These are phyloP conservation scores for Xenoacremonium recifei DNA, from an alignment of 2,329 filamentous ascomycete species.

Conservation along the genomic window DNA sequence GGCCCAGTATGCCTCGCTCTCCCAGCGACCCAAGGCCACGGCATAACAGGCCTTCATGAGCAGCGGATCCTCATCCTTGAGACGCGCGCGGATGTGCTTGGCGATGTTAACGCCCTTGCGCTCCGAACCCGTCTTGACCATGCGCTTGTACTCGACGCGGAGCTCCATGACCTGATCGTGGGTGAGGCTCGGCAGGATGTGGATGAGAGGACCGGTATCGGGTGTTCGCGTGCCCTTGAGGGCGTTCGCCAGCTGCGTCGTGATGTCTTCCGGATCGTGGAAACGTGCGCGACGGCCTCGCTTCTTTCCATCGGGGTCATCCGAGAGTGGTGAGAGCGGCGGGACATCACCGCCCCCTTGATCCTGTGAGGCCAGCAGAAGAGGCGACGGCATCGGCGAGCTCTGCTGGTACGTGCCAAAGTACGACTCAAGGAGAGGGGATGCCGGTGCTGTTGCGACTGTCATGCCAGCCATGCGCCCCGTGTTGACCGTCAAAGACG, in stretches of 20 bases:
- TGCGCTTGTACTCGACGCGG: slow-evolving; percentile 84
- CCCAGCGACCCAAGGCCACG: slow-evolving; percentile 85
- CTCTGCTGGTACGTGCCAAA: slow-evolving; percentile 91
- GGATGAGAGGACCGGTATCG: slow-evolving; percentile 70
- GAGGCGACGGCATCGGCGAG: slow-evolving; percentile 88
- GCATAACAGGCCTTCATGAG: slow-evolving; percentile 92
- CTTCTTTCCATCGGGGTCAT: slow-evolving; percentile 43
- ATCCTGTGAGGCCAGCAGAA: slow-evolving; percentile 51
- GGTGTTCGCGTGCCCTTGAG: slow-evolving; percentile 65
- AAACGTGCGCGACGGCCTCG: slow-evolving; percentile 66
- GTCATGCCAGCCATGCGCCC: slow-evolving; percentile 41
- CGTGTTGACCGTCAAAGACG: slow-evolving; percentile 49
- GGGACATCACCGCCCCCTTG: slow-evolving; percentile 54
- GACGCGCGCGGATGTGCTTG: slow-evolving; percentile 75
- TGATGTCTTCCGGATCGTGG: slow-evolving; percentile 81
- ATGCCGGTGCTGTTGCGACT: slow-evolving; percentile 64
- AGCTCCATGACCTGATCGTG: slow-evolving; percentile 87
- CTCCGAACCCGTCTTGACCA: slow-evolving; percentile 74
- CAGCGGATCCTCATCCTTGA: slow-evolving; percentile 71
- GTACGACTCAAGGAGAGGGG: slow-evolving; percentile 88
- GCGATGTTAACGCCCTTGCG: slow-evolving; percentile 80
- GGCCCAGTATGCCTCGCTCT: slow-evolving; percentile 94
- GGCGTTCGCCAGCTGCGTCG: slow-evolving; percentile 71
- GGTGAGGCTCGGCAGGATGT: slow-evolving; percentile 79
- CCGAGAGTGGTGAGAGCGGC: slow-evolving; percentile 53